Conservation (phyloP, 306 rosid genomes). For the Nissolia schottii region DNA sequence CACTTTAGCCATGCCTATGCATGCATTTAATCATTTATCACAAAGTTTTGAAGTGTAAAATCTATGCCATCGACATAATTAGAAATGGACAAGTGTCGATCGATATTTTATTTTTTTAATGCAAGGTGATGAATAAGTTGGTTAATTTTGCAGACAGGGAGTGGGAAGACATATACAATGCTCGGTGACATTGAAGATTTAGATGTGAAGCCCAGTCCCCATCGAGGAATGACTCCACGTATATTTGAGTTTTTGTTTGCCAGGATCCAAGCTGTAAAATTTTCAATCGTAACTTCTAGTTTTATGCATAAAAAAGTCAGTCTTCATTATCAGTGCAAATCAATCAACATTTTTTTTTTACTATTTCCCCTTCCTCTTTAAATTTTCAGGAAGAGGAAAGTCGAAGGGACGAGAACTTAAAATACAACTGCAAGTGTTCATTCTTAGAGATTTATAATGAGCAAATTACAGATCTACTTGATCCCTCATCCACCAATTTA, state of each 20-base stretch:
- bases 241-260: slow-evolving; percentile 96
- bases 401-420: slow-evolving; percentile 77
- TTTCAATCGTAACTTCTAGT: neutral
- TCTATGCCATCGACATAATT: neutral
- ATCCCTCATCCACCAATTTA: slow-evolving; percentile 83
- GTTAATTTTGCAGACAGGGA: slow-evolving; percentile 80
- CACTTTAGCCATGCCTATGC: neutral
- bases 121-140: slow-evolving; percentile 15
- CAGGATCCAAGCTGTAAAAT: slow-evolving; percentile 90
- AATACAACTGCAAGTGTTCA: slow-evolving; percentile 95
- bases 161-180: slow-evolving; percentile 98
- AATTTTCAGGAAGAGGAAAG: slow-evolving; percentile 90
- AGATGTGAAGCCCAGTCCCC: slow-evolving; percentile 80
- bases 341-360: slow-evolving; percentile 9
- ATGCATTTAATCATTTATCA: neutral
- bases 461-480: slow-evolving; percentile 91
- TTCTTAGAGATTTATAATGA: slow-evolving; percentile 96
- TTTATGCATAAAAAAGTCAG: neutral
- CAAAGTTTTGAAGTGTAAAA: neutral
- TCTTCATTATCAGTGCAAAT: neutral
- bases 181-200: slow-evolving; percentile 91
- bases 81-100: neutral
- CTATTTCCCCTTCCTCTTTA: neutral
- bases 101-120: neutral
- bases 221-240: slow-evolving; percentile 96